Conservation (phyloP, 2,329 filamentous ascomycete genomes). For the Aspergillus tubingensis region DNA sequence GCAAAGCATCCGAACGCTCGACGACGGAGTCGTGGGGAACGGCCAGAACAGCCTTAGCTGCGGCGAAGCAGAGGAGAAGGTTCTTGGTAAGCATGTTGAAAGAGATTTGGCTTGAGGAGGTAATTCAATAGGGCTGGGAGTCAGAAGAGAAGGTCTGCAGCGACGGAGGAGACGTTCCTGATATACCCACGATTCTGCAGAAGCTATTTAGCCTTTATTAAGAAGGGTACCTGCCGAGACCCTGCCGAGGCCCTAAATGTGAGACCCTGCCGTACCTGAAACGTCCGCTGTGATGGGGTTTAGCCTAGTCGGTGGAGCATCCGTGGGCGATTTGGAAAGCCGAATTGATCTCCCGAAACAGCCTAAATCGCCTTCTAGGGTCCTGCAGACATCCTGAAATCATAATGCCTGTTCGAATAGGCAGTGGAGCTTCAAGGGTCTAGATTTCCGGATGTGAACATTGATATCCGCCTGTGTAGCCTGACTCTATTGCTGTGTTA, state of each 20-base stretch:
- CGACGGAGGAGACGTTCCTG: not conserved
- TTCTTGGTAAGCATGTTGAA: conserved; percentile 24
- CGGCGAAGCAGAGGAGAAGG: conserved; percentile 25
- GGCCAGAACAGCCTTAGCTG: conserved; percentile 25
- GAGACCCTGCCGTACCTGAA: not conserved
- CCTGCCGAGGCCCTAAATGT: not conserved
- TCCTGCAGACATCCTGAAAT: not conserved
- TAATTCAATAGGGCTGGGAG: too few relatives aligned
- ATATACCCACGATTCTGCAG: not conserved
- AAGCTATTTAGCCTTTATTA: not conserved
- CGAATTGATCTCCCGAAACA: not conserved
- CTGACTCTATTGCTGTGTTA: too few relatives aligned
- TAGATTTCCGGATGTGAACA: not conserved
- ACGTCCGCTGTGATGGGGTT: not conserved
- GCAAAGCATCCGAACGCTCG: conserved; percentile 13
- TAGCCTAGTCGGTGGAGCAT: not conserved
- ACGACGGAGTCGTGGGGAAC: conserved; percentile 22
- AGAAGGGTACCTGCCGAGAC: not conserved
- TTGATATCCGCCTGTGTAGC: not conserved
- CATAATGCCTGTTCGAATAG: not conserved
- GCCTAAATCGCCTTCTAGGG: not conserved
- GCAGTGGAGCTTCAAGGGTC: not conserved
- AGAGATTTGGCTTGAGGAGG: too few relatives aligned
- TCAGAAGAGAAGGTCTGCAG: not conserved
- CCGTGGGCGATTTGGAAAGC: not conserved